Evolutionary conservation across 2,329 filamentous ascomycete genomes (phyloP), one percentile per base, ranked within the genome.

Genomic region (Orbilia blumenaviensis): DNA sequence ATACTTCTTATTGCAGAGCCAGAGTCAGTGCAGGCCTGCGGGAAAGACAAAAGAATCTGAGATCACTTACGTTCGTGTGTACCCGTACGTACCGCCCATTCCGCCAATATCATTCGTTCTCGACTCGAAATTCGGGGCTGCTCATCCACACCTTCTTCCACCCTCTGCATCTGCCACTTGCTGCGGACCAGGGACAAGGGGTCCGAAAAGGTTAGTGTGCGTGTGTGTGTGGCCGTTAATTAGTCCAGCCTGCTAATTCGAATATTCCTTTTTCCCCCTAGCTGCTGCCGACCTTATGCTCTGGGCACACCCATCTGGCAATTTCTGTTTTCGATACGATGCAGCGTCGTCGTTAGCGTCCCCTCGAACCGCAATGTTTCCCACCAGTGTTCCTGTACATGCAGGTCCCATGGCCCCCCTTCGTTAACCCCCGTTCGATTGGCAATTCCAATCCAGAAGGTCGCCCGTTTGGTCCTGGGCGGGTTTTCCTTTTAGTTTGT

Each of bases 381-480:
- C 46, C 54, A 44, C 67, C 38, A 56, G 50, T 64, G 48, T 64
- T 71, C 56, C 41, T 64, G 63, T 66, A 50, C 56, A 56, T 67
- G 56, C 63, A 75, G 71, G 62, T 68, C 62, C 62, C 62, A 67
- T 63, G 54, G 38, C 60, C 46, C 63, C 41, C 63, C 56, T 67
- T 75, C 71, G 54, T 74, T 62, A 61, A 66, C 63, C 71, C 71
- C 63, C 63, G 63, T 67, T 38, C 48, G 58, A 67, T 68, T 68
- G 71, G 71, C 71, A 75, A 75, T 76, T 76, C 72, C 72, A 76
- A 76, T 76, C 41, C 36, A 76, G 72, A 76, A 76, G 72, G 72
- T 76, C 64, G 58, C 48, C 71, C 64, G 72, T 68, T 76, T 60
- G 50, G 56, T 58, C 36, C 44, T 58, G 56, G 56, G 38, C 44